Percentiles rank a stretch among this genome's conserved stretches.
Conservation (phyloP, 257 asterid species). For the Solanum infundibuliforme region DNA sequence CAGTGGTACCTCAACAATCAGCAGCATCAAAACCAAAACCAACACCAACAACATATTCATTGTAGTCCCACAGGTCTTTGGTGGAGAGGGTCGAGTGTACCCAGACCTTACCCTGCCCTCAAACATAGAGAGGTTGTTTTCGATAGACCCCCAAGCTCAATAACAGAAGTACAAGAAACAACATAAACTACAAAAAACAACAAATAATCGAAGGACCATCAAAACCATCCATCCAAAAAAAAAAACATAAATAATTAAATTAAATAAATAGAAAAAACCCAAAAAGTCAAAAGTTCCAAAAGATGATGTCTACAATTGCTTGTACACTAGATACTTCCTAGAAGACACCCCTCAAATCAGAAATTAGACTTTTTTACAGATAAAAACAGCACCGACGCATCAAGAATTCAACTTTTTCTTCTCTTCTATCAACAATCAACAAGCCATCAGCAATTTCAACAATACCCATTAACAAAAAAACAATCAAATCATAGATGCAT, state of each 20-base stretch:
- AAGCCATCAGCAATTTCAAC: not conserved
- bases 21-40: not conserved
- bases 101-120: not conserved
- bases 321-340: constrained; percentile 5
- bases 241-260: not conserved
- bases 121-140: not conserved
- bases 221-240: not conserved
- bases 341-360: not conserved
- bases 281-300: constrained; percentile 7
- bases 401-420: not conserved
- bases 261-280: not conserved
- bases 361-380: not conserved
- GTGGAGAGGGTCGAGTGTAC: not conserved
- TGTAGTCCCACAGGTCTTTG: not conserved
- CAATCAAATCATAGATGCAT: not conserved
- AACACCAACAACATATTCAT: not conserved
- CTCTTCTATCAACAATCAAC: not conserved
- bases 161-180: not conserved
- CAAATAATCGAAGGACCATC: not conserved
- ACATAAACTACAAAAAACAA: not conserved
- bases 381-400: not conserved
- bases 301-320: constrained; percentile 10
- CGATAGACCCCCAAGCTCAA: not conserved
- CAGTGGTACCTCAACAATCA: not conserved
- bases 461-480: not conserved